Conservation (phyloP, 2,329 filamentous ascomycete species). For the Mycosphaerella arachidis region DNA sequence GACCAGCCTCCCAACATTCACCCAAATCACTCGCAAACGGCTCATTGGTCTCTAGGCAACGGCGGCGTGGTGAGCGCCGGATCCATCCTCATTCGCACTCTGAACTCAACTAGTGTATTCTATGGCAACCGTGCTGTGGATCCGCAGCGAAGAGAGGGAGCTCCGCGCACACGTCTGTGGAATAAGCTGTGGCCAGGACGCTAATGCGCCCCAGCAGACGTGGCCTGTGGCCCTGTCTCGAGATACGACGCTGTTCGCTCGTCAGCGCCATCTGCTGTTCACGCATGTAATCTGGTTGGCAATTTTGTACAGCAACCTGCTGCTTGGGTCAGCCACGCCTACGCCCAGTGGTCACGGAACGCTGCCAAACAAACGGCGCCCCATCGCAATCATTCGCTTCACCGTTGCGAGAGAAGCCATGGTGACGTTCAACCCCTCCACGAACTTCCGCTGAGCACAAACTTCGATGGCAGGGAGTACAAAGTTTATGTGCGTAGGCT, state of each 20-base stretch:
- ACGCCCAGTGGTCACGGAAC: neutral
- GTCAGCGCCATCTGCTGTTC: neutral
- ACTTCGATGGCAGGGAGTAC: constrained; percentile 17
- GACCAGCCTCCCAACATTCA: too few species aligned
- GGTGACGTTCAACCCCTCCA: constrained; percentile 4
- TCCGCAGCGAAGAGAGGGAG: neutral
- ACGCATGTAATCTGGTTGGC: neutral
- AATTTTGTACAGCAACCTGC: neutral
- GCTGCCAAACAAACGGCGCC: neutral
- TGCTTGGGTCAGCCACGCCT: neutral
- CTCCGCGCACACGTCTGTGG: neutral
- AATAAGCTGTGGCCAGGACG: neutral
- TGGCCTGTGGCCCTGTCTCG: constrained; percentile 9
- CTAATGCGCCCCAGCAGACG: constrained; percentile 11
- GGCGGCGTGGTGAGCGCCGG: neutral
- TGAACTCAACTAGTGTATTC: constrained; percentile 2
- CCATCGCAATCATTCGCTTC: neutral
- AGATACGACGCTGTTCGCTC: constrained; percentile 1
- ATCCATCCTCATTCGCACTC: constrained; percentile 3
- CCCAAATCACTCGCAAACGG: neutral
- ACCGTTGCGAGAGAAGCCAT: neutral
- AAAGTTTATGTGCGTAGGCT: constrained; percentile 14
- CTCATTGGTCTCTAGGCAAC: constrained; percentile 12
- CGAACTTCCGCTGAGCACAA: constrained; percentile 2
- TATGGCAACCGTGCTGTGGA: neutral